Evolutionary conservation across 495 filamentous ascomycete genomes (phyloP), one percentile per base, ranked within the genome.

Genomic region (Hapsidospora chrysogenum): DNA sequence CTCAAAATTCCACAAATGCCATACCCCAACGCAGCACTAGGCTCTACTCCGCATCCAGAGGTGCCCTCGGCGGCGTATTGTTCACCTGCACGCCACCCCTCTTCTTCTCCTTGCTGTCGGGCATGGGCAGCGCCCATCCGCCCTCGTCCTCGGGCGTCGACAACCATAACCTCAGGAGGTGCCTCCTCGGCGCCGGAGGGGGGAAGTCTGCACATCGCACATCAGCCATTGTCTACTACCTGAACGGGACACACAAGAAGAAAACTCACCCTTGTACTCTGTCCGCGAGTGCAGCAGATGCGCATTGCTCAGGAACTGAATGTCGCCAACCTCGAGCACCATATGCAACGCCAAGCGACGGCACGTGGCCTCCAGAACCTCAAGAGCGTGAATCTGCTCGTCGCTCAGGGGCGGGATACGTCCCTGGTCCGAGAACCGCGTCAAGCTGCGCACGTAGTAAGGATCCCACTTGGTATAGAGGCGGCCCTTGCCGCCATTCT

Each of bases 121-220:
- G 70, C 53, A 84, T 87, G 9, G 82, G 82, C 52, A 87, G 53
- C 35, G 68, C 76, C 85, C 84, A 93, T 1, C 85, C 85, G 0
- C 83, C 85, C 51, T 92, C 85, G 18, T 52, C 52, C 58, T 87
- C 81, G 0, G 83, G 84, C 10, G 74, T 78, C 4, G 77, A 72
- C 30, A 93, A 54, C 85, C 85, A 93, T 35, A 92, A 52, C 16
- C 85, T 61, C 70, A 94, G 79, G n/a, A 94, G 56, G 53, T 85
- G 80, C 30, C 80, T 58, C 9, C 78, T 58, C 0, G 78, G 74
- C 31, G 46, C 51, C 31, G 37, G 60, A 43, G 29, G 76, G 61
- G 76, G 60, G 44, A 72, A 69, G 48, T 86, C 80, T 47, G 23
- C 33, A n/a, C n/a, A n/a, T n/a, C n/a, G n/a, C n/a, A n/a, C n/a